These are phyloP conservation scores for Lactarius hengduanensis DNA, from an alignment of 768 basidiomycete species.

Conservation along the genomic window DNA sequence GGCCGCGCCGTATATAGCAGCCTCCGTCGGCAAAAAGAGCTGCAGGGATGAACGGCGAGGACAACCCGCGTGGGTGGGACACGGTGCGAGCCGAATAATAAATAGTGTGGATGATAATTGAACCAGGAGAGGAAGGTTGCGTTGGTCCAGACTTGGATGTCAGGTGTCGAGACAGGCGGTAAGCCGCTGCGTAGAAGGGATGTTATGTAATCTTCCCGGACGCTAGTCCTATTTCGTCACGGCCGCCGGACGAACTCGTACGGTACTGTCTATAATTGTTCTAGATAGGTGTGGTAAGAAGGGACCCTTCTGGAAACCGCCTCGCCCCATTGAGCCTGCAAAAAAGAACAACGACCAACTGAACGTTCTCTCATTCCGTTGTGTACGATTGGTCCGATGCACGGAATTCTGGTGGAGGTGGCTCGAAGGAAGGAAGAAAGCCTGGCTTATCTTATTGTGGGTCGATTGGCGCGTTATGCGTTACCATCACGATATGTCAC, in stretches of 20 bases:
- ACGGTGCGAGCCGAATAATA: not conserved
- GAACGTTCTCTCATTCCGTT: not conserved
- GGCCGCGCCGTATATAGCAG: constrained; percentile 12
- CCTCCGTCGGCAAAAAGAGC: constrained; percentile 14
- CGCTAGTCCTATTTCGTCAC: constrained; percentile 17
- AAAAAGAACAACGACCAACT: constrained; percentile 7
- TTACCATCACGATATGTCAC: constrained; percentile 20
- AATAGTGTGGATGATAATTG: not conserved
- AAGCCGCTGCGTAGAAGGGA: constrained; percentile 26
- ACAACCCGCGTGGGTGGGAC: not conserved
- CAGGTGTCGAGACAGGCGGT: constrained; percentile 21
- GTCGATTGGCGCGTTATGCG: not conserved
- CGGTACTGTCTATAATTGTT: constrained; percentile 18
- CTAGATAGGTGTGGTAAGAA: constrained; percentile 7
- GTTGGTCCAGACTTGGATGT: not conserved
- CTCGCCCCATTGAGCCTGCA: constrained; percentile 1
- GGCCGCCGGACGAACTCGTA: constrained; percentile 9
- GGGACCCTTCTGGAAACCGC: constrained; percentile 16
- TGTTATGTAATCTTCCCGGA: not conserved
- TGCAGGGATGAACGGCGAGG: not conserved
- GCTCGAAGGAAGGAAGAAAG: not conserved
- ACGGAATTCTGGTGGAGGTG: constrained; percentile 15
- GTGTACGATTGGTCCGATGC: constrained; percentile 19
- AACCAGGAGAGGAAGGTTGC: not conserved
- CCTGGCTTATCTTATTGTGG: not conserved